Evolutionary conservation across 208 protist genomes (phyloP).

Genomic region (Wallacemonas collosoma): DNA sequence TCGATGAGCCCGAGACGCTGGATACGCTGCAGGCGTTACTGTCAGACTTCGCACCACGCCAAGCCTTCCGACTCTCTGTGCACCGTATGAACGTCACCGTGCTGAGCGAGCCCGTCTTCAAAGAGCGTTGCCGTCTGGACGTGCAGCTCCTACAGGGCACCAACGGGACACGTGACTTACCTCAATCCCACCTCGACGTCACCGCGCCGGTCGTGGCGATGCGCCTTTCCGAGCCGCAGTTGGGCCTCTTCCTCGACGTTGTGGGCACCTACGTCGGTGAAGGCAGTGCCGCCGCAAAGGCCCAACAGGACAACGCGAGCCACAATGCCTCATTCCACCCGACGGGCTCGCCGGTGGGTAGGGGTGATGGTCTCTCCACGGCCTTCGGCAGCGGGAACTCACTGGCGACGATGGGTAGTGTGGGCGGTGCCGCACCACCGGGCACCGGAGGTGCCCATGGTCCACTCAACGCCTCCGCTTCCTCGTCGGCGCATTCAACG

Average conservation of each 20-base stretch:
- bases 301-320: slow-evolving; percentile 13
- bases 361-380: not conserved
- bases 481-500: not conserved
- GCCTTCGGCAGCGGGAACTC: slow-evolving; percentile 1
- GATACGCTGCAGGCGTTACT: not conserved
- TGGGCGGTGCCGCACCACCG: not conserved
- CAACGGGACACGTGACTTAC: not conserved
- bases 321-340: no score
- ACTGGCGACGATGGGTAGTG: not conserved
- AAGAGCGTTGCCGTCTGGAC: slow-evolving; percentile 6
- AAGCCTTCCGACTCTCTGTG: slow-evolving; percentile 14
- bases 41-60: slow-evolving; percentile 5
- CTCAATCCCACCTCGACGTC: slow-evolving; percentile 19
- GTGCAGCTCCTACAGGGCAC: slow-evolving; percentile 11
- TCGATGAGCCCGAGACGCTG: slow-evolving; percentile 13
- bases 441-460: not conserved
- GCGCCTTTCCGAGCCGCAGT: slow-evolving; percentile 43
- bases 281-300: not conserved
- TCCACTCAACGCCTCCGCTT: slow-evolving; percentile 13
- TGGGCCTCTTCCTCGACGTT: slow-evolving; percentile 64
- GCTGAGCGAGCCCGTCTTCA: slow-evolving; percentile 13
- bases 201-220: slow-evolving; percentile 22
- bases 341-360: not conserved
- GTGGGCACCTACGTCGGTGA: slow-evolving; percentile 45
- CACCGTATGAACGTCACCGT: slow-evolving; percentile 7